phyloP scores from a whole-genome alignment of 2,329 filamentous ascomycete species.

The Metarhizium robertsii region DNA sequence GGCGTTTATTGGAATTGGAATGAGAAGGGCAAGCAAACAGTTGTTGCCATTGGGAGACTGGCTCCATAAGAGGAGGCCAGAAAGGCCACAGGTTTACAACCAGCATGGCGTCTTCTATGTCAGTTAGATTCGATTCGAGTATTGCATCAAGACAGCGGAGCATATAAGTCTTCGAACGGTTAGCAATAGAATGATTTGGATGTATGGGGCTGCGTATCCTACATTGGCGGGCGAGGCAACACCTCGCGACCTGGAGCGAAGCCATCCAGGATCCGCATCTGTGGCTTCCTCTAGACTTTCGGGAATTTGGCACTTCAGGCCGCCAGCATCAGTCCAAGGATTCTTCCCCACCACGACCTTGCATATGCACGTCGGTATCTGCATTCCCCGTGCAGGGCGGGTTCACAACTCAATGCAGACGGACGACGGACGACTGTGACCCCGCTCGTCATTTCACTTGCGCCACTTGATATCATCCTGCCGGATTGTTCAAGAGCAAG shows the following conservation, averaged over 20 bases:
- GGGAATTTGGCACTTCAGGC: too few relatives aligned
- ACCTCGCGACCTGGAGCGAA: background rate
- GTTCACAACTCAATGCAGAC: background rate
- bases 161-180: background rate
- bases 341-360: background rate
- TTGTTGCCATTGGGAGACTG: background rate
- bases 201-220: background rate
- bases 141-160: background rate
- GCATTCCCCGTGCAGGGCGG: background rate
- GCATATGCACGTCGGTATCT: background rate
- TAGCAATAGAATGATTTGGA: background rate
- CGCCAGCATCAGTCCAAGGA: too few relatives aligned
- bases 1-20: background rate
- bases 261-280: too few relatives aligned
- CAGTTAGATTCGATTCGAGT: background rate
- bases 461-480: background rate
- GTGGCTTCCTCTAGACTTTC: too few relatives aligned
- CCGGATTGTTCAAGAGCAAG: background rate
- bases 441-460: background rate
- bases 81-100: background rate
- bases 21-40: background rate
- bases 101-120: background rate
- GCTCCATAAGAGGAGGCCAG: background rate
- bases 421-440: background rate
- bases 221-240: background rate